Base-by-base conservation (phyloP, 345 rosid species). In the Brassica cretica region DNA sequence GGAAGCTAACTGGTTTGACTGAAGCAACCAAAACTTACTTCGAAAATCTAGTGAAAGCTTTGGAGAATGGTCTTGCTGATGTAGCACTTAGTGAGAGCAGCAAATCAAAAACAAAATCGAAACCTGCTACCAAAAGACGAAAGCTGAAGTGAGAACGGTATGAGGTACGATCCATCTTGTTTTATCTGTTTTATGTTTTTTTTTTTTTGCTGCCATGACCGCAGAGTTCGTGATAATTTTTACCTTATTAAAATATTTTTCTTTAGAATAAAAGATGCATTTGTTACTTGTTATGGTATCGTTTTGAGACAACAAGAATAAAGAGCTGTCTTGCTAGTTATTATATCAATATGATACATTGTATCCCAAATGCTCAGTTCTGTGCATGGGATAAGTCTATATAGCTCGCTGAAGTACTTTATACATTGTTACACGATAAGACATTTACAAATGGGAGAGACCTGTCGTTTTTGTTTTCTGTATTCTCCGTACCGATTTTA, bases 361-460 rank as follows among this genome's bases (percentile, higher is more conserved):
- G 66, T 64, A 62, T 62, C 71, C 24, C 82, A 41, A 75, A 58
- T 59, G 76, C 73, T 56, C 76, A 70, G 64, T 80, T 58, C 25
- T 70, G 73, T 58, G 68, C 73, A 70, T 33, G 55, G 33, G 29
- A 73, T 56, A 75, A 74, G 62, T 74, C 53, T 63, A 68, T 41
- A 68, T 53, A 33, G 66, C 70, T 73, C 64, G 5, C 68, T 32
- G 46, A 73, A 62, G 64, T 77, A 71, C 61, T 64, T 65, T 66
- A 64, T 29, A 74, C 68, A 80, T 41, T 46, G 33, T 70, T 65
- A 58, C 72, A 75, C 16, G 35, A 75, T 10, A 56, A 64, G 68
- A 71, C 71, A 63, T 15, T 61, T 64, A 33, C 41, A 80, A 15
- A 75, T 46, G 39, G 5, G 64, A 70, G 72, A 69, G 30, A 15